A percentile compares a stretch with the other conserved stretches of the same genome.
Conservation (phyloP, 768 basidiomycete species). For the Tylopilus plumbeoviolaceoides region DNA sequence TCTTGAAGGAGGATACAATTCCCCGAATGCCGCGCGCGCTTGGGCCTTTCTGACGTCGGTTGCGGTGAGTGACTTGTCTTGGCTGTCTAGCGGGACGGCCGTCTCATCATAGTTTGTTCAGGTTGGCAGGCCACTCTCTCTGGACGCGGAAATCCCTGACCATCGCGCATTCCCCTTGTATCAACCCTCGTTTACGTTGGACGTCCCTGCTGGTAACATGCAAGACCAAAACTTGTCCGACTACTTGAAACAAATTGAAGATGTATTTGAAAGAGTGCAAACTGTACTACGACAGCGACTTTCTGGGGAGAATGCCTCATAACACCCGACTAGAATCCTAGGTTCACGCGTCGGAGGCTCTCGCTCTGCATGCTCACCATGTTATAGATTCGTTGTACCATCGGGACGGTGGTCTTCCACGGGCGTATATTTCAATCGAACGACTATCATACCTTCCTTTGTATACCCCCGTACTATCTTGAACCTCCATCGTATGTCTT, state of each 20-base stretch:
- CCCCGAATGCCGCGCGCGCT: constrained; percentile 78
- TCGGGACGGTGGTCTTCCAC: constrained; percentile 42
- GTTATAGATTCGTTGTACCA: constrained; percentile 44
- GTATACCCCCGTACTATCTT: constrained; percentile 32
- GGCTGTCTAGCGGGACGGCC: neutral
- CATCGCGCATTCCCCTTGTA: constrained; percentile 70
- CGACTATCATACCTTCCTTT: constrained; percentile 42
- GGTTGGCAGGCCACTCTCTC: constrained; percentile 42
- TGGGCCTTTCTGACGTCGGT: constrained; percentile 83
- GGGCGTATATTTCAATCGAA: constrained; percentile 40
- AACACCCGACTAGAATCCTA: too few species aligned
- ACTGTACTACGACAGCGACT: constrained; percentile 18
- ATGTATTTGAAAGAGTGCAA: constrained; percentile 35
- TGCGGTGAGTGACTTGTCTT: constrained; percentile 44
- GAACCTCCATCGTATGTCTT: neutral
- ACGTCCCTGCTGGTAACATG: constrained; percentile 70
- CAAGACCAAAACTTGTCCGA: constrained; percentile 66
- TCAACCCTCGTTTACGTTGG: constrained; percentile 76
- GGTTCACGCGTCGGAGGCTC: too few species aligned
- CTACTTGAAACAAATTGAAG: constrained; percentile 46
- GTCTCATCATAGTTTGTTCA: constrained; percentile 37
- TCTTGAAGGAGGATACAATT: constrained; percentile 72
- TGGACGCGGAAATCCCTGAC: constrained; percentile 71
- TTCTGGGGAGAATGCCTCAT: neutral
- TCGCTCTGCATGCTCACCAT: neutral